Base-by-base conservation (phyloP, 179 eudicot species). In the Beta macrorhiza region DNA sequence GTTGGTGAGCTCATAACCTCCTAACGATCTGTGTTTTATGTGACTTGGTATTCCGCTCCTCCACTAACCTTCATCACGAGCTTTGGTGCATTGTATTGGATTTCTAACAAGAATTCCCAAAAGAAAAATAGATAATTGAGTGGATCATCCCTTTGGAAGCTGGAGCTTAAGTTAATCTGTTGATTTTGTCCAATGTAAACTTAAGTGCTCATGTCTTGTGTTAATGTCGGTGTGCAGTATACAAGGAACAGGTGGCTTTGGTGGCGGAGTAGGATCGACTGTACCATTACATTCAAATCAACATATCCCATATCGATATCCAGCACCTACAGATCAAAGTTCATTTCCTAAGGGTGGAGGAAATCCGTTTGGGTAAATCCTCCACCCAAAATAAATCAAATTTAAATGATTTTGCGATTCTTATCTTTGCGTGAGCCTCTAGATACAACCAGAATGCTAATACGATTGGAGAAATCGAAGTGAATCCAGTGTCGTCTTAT, bases 301-400 rank as follows among this genome's bases (percentile, higher is more conserved):
- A 76, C 89, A 78, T 65, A 19, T 79, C 76, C 69, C 53, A 6
- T 81, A 79, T 74, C n/a, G 52, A 64, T 62, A 81, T 75, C 75
- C 86, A 16, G 55, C 85, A n/a, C 75, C 89, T 42, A 57, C 89
- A 17, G 82, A 82, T 42, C 83, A 80, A 62, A 86, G 76, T 79
- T 84, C 91, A 49, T 82, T 67, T 47, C 77, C 88, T 11, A 79
- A 87, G 32, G 57, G 84, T 7, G 88, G 86, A 70, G 89, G 92
- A 80, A 93, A 93, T 80, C 98, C 98, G 55, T 92, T 93, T 76
- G 91, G 87, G 64, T 93, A 87, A 81, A 72, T 65, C 71, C n/a
- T 44, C 67, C 16, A 32, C n/a, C 37, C 0, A 55, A 73, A 47
- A 14, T 20, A 13, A 20, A 8, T 22, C n/a, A 12, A 6, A 17